Conservation (phyloP, 108 stramenopile species). For the Cyclotella sp. region DNA sequence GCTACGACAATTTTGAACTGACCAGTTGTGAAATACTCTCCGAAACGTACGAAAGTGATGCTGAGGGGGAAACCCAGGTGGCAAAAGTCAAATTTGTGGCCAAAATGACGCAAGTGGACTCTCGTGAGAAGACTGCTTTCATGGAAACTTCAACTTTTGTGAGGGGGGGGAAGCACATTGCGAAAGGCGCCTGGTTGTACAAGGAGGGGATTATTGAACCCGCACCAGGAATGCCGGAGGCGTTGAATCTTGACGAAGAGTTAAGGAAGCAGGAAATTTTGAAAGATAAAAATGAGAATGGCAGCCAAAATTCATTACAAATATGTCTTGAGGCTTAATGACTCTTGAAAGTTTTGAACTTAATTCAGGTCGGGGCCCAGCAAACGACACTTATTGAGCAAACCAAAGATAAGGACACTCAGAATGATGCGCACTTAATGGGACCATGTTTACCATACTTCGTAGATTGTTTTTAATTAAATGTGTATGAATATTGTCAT, state of each 20-base stretch:
- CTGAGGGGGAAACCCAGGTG: conserved; percentile 26
- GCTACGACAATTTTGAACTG: conserved; percentile 81
- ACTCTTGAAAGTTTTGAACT: too few species aligned
- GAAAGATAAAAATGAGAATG: too few species aligned
- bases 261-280: conserved; percentile 8
- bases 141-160: conserved; percentile 78
- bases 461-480: too few species aligned
- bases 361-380: too few species aligned
- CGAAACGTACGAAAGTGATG: conserved; percentile 61
- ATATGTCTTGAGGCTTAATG: too few species aligned
- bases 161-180: conserved; percentile 57
- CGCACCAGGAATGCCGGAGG: conserved; percentile 46
- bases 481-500: too few species aligned
- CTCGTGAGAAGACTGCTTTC: conserved; percentile 71
- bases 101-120: conserved; percentile 64
- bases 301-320: too few species aligned
- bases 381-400: too few species aligned
- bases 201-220: conserved; percentile 48
- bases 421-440: too few species aligned
- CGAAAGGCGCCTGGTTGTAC: conserved; percentile 74
- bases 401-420: too few species aligned
- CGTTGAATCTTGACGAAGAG: conserved; percentile 21
- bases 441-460: too few species aligned
- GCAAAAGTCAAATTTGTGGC: conserved; percentile 75
- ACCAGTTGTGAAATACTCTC: conserved; percentile 62